Conservation (phyloP, 2,329 filamentous ascomycete species). For the Phoma sp. region DNA sequence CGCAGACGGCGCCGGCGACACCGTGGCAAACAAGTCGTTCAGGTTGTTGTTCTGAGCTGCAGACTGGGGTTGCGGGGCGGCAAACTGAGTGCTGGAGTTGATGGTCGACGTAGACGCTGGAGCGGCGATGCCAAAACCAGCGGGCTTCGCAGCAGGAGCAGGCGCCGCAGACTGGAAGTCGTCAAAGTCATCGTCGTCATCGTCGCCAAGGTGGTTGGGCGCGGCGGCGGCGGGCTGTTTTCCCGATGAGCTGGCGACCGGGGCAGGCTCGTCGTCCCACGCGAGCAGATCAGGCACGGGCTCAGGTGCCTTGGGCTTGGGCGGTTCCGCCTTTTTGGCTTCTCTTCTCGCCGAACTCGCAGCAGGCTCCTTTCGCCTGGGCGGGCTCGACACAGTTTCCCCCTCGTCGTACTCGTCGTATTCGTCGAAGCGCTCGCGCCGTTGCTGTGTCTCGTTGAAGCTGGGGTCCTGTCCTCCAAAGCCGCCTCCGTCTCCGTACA, state of each 20-base stretch:
- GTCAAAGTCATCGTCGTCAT: conserved; percentile 93
- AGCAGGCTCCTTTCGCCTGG: conserved; percentile 59
- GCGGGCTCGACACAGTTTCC: conserved; percentile 54
- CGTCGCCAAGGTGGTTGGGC: conserved; percentile 59
- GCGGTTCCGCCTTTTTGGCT: conserved; percentile 68
- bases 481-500: conserved; percentile 95
- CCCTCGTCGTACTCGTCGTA: conserved; percentile 96
- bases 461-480: conserved; percentile 77
- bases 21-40: conserved; percentile 80
- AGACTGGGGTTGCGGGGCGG: conserved; percentile 84
- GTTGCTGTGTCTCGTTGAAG: conserved; percentile 69
- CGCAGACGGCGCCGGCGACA: conserved; percentile 69
- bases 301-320: conserved; percentile 73
- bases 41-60: conserved; percentile 80
- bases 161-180: conserved; percentile 87
- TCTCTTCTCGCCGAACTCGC: conserved; percentile 46
- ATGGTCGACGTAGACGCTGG: conserved; percentile 55
- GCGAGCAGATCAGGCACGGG: conserved; percentile 93
- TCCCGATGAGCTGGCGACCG: conserved; percentile 55
- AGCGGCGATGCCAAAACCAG: conserved; percentile 55
- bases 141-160: conserved; percentile 65
- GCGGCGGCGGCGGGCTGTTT: conserved; percentile 51
- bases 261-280: conserved; percentile 77
- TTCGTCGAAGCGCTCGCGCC: conserved; percentile 85
- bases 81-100: conserved; percentile 72